A percentile compares a stretch with the other conserved stretches of the same genome.
phyloP scores from a whole-genome alignment of 2,329 filamentous ascomycete genomes.

The Colletotrichum filicis region DNA sequence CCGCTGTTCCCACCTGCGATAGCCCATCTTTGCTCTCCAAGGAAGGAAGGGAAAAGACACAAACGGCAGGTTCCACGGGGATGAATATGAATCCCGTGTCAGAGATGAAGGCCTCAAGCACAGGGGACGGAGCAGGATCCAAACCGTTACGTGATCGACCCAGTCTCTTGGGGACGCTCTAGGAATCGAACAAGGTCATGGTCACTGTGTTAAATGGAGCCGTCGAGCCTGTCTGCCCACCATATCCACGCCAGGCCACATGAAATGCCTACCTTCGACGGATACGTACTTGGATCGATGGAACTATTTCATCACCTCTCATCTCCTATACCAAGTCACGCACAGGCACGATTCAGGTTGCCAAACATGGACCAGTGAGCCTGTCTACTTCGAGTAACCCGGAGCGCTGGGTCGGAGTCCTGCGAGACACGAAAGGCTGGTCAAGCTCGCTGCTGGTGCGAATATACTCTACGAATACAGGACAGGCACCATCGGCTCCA shows the following conservation, averaged over 20 bases:
- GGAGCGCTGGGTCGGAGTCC: background rate
- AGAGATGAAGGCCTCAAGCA: conserved; percentile 13
- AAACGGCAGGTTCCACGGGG: background rate
- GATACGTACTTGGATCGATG: conserved; percentile 4
- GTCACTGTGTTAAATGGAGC: conserved; percentile 7
- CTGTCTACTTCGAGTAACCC: conserved; percentile 17
- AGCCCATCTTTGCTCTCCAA: background rate
- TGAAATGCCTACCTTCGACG: background rate
- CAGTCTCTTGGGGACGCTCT: conserved; percentile 30
- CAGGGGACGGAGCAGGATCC: conserved; percentile 28
- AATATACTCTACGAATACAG: background rate
- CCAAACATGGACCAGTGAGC: conserved; percentile 14
- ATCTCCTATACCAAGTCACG: conserved; percentile 4
- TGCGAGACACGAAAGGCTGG: conserved; percentile 5
- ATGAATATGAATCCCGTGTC: conserved; percentile 8
- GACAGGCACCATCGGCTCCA: background rate
- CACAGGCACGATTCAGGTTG: conserved; percentile 22
- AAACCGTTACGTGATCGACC: conserved; percentile 35
- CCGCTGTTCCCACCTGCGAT: background rate
- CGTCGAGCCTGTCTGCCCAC: conserved; percentile 6
- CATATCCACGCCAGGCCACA: background rate
- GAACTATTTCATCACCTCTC: conserved; percentile 30
- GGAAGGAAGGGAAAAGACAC: background rate
- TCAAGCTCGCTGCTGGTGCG: background rate
- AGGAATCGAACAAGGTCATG: conserved; percentile 22